Conservation (phyloP, 23 red algal genomes). For the Gracilaria gracilis region DNA sequence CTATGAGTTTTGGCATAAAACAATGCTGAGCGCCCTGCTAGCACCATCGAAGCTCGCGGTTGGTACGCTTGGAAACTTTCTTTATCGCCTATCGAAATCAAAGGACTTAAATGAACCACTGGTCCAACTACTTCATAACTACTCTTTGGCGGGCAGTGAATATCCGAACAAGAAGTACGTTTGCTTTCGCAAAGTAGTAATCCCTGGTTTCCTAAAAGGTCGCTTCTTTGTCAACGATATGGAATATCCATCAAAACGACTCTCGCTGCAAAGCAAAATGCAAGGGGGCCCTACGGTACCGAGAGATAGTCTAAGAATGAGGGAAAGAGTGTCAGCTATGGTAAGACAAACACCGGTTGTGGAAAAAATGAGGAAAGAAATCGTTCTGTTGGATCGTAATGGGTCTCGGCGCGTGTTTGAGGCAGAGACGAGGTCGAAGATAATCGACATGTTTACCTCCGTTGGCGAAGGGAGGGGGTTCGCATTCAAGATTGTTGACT, state of each 20-base stretch:
- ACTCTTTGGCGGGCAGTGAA: conserved; percentile 36
- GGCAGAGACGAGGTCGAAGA: conserved; percentile 27
- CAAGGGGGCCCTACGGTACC: conserved; percentile 48
- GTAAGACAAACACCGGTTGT: conserved; percentile 33
- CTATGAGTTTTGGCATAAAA: conserved; percentile 90
- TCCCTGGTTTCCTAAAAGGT: conserved; percentile 80
- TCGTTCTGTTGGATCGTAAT: conserved; percentile 78
- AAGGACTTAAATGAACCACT: conserved; percentile 25
- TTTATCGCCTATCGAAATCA: conserved; percentile 47
- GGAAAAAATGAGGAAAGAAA: conserved; percentile 34
- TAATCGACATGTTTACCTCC: conserved; percentile 48
- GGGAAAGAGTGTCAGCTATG: conserved; percentile 63
- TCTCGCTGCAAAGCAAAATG: conserved; percentile 41
- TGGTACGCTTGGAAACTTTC: conserved; percentile 74
- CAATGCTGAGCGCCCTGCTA: conserved; percentile 56
- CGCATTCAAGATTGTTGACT: conserved; percentile 55
- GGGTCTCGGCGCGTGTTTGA: conserved; percentile 75
- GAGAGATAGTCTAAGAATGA: conserved; percentile 55
- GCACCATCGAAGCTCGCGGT: conserved; percentile 41
- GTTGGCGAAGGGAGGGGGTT: conserved; percentile 60
- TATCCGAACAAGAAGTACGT: conserved; percentile 58
- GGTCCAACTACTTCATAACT: conserved; percentile 75
- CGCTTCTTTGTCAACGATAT: conserved; percentile 82
- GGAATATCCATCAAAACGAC: conserved; percentile 76
- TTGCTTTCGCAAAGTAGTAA: conserved; percentile 79